Conservation (phyloP, 345 rosid genomes). For the Arabidopsis suecica region DNA sequence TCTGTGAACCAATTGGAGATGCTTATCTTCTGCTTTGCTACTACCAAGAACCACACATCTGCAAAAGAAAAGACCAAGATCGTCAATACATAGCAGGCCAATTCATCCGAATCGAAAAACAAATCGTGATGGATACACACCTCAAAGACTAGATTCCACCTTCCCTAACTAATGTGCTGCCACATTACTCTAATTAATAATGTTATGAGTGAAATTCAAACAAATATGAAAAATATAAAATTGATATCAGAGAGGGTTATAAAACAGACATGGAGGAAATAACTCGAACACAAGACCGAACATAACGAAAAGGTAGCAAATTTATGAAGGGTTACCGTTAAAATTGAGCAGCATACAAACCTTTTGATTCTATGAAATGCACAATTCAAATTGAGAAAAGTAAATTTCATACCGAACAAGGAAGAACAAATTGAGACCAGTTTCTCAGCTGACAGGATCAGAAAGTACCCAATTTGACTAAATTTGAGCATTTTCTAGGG, state of each 20-base stretch:
- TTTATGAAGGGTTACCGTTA: conserved; percentile 1
- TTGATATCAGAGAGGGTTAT: not conserved
- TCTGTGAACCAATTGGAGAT: conserved; percentile 66
- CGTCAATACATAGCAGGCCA: not conserved
- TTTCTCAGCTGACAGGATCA: conserved; percentile 4
- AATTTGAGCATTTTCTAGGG: conserved; percentile 34
- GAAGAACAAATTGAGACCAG: not conserved
- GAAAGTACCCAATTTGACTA: conserved; percentile 24
- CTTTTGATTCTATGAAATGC: not conserved
- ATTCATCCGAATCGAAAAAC: not conserved
- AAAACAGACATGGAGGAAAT: conserved; percentile 11
- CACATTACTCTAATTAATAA: conserved; percentile 3
- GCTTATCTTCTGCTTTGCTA: conserved; percentile 69
- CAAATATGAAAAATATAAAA: not conserved
- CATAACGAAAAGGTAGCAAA: conserved; percentile 22
- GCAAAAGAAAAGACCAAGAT: conserved; percentile 29
- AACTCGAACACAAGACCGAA: conserved; percentile 17
- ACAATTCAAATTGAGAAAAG: not conserved
- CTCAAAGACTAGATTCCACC: not conserved
- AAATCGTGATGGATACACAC: not conserved
- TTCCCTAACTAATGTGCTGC: conserved; percentile 3
- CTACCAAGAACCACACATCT: conserved; percentile 80
- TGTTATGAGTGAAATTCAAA: conserved; percentile 3
- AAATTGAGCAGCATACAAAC: conserved; percentile 1
- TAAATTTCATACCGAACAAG: not conserved